A percentile compares a stretch with the other conserved stretches of the same genome.
Conservation (phyloP, 2,329 filamentous ascomycete species). For the Botryotinia convoluta region DNA sequence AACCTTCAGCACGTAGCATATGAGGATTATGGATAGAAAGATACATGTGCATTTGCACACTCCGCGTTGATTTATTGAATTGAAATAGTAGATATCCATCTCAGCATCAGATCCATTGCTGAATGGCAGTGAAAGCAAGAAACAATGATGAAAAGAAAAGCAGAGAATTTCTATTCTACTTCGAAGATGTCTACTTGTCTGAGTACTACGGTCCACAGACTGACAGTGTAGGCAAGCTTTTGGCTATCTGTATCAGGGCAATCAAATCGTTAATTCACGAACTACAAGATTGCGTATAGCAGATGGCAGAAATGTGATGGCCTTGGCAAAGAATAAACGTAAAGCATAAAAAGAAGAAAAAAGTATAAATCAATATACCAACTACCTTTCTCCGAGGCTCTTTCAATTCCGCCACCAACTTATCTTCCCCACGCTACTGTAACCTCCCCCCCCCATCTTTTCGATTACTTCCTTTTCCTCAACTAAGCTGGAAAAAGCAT, state of each 20-base stretch:
- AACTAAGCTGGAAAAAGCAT: neutral
- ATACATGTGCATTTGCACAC: neutral
- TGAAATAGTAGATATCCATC: neutral
- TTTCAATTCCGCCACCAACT: neutral
- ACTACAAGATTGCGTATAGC: neutral
- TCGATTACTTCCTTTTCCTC: neutral
- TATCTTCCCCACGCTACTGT: neutral
- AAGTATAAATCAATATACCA: neutral
- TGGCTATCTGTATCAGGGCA: neutral
- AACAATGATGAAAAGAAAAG: neutral
- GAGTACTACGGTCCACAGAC: neutral
- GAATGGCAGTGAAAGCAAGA: neutral
- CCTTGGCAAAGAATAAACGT: neutral
- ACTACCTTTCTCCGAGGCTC: neutral
- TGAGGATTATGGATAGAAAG: neutral
- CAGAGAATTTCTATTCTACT: neutral
- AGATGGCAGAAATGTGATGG: neutral
- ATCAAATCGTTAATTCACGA: neutral
- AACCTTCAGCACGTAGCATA: neutral
- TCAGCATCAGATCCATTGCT: neutral
- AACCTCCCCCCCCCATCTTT: neutral
- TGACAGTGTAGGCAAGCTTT: neutral
- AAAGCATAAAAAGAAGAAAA: neutral
- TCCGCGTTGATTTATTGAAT: neutral
- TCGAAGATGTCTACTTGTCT: neutral